Base-by-base conservation (phyloP, 2,329 filamentous ascomycete genomes). In the Fusarium sp. region DNA sequence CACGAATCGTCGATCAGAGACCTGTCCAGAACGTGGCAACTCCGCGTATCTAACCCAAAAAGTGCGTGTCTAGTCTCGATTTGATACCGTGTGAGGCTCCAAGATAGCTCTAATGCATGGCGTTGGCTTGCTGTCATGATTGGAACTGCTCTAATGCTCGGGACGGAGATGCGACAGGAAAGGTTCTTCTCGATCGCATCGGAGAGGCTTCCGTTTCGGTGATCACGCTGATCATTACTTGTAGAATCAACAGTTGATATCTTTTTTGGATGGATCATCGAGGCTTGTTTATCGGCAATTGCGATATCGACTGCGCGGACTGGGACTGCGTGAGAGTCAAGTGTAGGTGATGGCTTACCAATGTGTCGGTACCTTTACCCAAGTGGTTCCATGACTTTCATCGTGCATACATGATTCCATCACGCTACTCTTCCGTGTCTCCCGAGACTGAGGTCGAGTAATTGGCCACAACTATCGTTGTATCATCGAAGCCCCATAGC, bases 391-490 rank as follows among this genome's bases (percentile, higher is more conserved):
- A n/a, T 59, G n/a, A 16, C 15, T 11, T 24, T 33, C 24, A 15
- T 11, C 6, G 7, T 24, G n/a, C 36, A 24, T 42, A 22, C 12
- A 24, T 28, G 6, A n/a, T 39, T 26, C 18, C 31, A 33, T 26
- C 14, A 5, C 16, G 4, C 6, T 26, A 38, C n/a, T 47, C 18
- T 45, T n/a, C n/a, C 18, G 41, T 22, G 7, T 5, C 10, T 22
- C 26, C 50, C 15, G 48, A 61, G 20, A 20, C 5, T 35, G 14
- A 31, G 6, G 24, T n/a, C 5, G 16, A 57, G 8, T 1, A 24
- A 22, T 83, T 11, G 82, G 81, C 2, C 78, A 81, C 4, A 11
- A 20, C 6, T 16, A 10, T 33, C 30, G 12, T 77, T 77, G 78
- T 30, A 71, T 80, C 11, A 76, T 14, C 81, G 81, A 9, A 74